These are phyloP conservation scores for Graphilbum ipis-grandicollis DNA, from an alignment of 2,329 filamentous ascomycete genomes.

Conservation along the genomic window DNA sequence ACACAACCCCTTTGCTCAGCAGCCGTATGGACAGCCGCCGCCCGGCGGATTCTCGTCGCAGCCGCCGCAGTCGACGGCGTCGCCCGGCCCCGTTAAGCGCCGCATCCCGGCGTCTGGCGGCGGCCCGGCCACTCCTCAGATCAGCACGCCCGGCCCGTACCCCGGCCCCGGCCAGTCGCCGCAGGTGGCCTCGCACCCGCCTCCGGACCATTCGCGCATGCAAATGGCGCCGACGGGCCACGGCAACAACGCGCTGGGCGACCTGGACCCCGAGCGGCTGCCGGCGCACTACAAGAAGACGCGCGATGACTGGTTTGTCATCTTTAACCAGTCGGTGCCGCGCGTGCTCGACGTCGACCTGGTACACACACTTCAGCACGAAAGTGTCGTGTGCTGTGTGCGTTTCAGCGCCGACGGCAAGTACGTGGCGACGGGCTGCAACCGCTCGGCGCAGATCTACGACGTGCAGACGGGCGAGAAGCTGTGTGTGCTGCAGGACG, in stretches of 20 bases:
- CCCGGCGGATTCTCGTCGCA: slow-evolving; percentile 64
- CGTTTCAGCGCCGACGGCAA: slow-evolving; percentile 92
- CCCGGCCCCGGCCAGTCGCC: slow-evolving; percentile 69
- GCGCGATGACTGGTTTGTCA: slow-evolving; percentile 83
- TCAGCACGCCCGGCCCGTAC: slow-evolving; percentile 76
- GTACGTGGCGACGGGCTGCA: slow-evolving; percentile 92
- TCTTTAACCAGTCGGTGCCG: slow-evolving; percentile 86
- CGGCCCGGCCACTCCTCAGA: slow-evolving; percentile 76
- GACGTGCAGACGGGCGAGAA: slow-evolving; percentile 78
- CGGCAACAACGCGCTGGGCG: slow-evolving; percentile 52
- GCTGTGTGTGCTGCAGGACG: slow-evolving; percentile 79
- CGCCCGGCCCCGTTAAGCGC: slow-evolving; percentile 70
- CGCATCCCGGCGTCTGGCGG: slow-evolving; percentile 47
- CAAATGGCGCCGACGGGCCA: slow-evolving; percentile 30
- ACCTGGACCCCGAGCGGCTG: slow-evolving; percentile 73
- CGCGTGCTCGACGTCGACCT: slow-evolving; percentile 85
- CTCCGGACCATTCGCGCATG: slow-evolving; percentile 45
- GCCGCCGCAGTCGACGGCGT: slow-evolving; percentile 68
- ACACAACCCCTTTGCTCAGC: slow-evolving; percentile 54
- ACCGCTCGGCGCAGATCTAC: slow-evolving; percentile 97
- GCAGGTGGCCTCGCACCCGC: slow-evolving; percentile 65
- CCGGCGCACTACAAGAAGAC: slow-evolving; percentile 79
- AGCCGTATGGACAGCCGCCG: slow-evolving; percentile 36
- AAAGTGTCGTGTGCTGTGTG: slow-evolving; percentile 96
- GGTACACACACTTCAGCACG: slow-evolving; percentile 80